These are phyloP conservation scores for Begonia peltatifolia DNA, from an alignment of 306 rosid genomes.

Conservation along the genomic window DNA sequence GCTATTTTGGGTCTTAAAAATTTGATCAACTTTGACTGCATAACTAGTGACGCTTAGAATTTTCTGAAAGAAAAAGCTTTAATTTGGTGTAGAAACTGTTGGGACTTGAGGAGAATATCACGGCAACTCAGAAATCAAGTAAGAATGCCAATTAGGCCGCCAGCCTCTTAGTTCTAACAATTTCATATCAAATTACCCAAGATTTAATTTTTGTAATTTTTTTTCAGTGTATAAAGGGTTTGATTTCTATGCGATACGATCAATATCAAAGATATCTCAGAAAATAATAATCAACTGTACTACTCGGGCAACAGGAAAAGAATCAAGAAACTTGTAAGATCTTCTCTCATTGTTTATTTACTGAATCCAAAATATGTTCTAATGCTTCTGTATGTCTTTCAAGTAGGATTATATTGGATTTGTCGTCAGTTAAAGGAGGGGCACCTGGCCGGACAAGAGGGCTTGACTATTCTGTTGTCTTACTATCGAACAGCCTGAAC, in stretches of 20 bases:
- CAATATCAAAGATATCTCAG: constrained; percentile 38
- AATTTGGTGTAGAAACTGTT: constrained; percentile 38
- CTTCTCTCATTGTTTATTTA: not conserved
- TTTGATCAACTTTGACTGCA: too few relatives aligned
- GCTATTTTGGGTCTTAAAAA: too few relatives aligned
- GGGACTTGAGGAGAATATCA: constrained; percentile 46
- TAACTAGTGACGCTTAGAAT: too few relatives aligned
- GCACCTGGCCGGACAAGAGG: constrained; percentile 96
- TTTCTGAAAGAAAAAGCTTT: not conserved
- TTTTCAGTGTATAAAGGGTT: constrained; percentile 30
- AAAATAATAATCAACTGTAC: constrained; percentile 41
- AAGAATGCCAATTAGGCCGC: constrained; percentile 5
- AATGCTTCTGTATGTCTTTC: constrained; percentile 4
- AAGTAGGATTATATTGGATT: constrained; percentile 67
- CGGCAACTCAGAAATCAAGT: constrained; percentile 33
- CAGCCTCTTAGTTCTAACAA: too few relatives aligned
- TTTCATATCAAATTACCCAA: too few relatives aligned
- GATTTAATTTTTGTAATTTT: not conserved
- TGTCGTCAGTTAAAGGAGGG: constrained; percentile 63
- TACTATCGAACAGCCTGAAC: constrained; percentile 27
- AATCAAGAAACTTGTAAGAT: constrained; percentile 49
- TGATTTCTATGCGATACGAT: constrained; percentile 37
- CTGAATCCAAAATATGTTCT: not conserved
- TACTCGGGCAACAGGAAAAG: constrained; percentile 35
- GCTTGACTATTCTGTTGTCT: constrained; percentile 31